Evolutionary conservation across 108 stramenopile genomes (phyloP).

Genomic region (Craspedostauros australis): DNA sequence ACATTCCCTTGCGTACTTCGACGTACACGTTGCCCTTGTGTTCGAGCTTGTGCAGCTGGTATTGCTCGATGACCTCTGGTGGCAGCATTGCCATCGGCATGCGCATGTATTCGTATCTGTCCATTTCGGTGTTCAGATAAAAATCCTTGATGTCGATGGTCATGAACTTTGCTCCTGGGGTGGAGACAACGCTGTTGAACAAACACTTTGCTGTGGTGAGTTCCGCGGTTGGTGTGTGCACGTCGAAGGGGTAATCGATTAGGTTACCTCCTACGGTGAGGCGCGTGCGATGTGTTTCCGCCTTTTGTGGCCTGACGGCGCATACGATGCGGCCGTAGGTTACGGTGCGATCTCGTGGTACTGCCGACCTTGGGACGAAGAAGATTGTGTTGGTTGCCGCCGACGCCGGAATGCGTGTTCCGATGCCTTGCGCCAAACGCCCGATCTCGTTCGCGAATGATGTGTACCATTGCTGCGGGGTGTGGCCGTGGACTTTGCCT

Average conservation of each 20-base stretch:
- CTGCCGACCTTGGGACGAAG: conserved; percentile 1
- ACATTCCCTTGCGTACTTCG: conserved; percentile 5
- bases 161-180: conserved; percentile 11
- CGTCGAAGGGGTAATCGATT: conserved; percentile 27
- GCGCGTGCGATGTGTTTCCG: conserved; percentile 10
- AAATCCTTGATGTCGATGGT: conserved; percentile 29
- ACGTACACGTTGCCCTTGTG: conserved; percentile 8
- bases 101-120: conserved; percentile 27
- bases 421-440: conserved; percentile 22
- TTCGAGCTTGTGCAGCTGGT: conserved; percentile 7
- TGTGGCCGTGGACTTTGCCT: too few species aligned
- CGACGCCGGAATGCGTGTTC: too few species aligned
- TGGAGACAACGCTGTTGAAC: conserved; percentile 18
- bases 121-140: conserved; percentile 27
- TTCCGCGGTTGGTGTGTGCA: conserved; percentile 22
- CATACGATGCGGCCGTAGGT: conserved; percentile 25
- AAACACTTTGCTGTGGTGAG: conserved; percentile 29
- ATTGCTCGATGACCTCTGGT: conserved; percentile 2
- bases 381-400: conserved; percentile 17
- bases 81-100: conserved; percentile 13
- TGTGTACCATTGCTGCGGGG: conserved; percentile 10
- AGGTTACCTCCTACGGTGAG: conserved; percentile 27
- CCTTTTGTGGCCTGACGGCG: conserved; percentile 23
- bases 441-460: conserved; percentile 14
- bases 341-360: neutral